Conservation (phyloP, 352 stramenopile genomes). For the Globisporangium splendens region DNA sequence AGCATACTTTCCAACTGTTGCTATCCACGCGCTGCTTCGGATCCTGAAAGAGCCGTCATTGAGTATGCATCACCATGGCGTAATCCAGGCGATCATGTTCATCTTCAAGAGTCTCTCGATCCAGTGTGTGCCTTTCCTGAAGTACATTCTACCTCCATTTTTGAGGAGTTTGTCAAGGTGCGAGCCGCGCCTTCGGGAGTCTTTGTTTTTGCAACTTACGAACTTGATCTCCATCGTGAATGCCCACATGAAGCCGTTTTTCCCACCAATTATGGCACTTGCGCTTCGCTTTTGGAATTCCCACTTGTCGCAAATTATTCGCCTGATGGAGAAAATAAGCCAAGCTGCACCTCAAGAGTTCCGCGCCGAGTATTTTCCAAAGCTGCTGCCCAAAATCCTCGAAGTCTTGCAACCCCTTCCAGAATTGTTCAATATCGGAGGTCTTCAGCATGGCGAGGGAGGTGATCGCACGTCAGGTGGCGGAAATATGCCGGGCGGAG, state of each 20-base stretch:
- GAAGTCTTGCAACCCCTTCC: constrained; percentile 81
- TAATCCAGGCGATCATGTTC: constrained; percentile 98
- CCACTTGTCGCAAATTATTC: constrained; percentile 95
- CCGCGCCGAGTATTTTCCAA: constrained; percentile 79
- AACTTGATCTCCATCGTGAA: constrained; percentile 95
- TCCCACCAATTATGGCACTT: constrained; percentile 95
- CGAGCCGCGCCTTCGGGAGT: constrained; percentile 92
- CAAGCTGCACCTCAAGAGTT: constrained; percentile 78
- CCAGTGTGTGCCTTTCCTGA: constrained; percentile 95
- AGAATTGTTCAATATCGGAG: constrained; percentile 60
- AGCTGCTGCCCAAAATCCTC: constrained; percentile 86
- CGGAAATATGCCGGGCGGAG: constrained; percentile 8
- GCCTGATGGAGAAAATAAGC: constrained; percentile 91
- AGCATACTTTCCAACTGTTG: constrained; percentile 97
- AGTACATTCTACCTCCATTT: constrained; percentile 97
- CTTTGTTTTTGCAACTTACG: constrained; percentile 96
- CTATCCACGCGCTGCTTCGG: constrained; percentile 94
- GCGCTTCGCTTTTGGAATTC: constrained; percentile 95
- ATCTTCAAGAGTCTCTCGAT: constrained; percentile 97
- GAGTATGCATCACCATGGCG: constrained; percentile 93
- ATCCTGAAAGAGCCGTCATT: constrained; percentile 96
- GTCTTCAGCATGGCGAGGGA: constrained; percentile 22
- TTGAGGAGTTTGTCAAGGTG: constrained; percentile 90
- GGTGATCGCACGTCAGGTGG: constrained; percentile 19
- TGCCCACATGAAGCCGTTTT: constrained; percentile 95